Percentiles rank a stretch among this genome's conserved stretches.
These are phyloP conservation scores for Athelia sp. DNA, from an alignment of 1,284 basidiomycete species.

Conservation along the genomic window DNA sequence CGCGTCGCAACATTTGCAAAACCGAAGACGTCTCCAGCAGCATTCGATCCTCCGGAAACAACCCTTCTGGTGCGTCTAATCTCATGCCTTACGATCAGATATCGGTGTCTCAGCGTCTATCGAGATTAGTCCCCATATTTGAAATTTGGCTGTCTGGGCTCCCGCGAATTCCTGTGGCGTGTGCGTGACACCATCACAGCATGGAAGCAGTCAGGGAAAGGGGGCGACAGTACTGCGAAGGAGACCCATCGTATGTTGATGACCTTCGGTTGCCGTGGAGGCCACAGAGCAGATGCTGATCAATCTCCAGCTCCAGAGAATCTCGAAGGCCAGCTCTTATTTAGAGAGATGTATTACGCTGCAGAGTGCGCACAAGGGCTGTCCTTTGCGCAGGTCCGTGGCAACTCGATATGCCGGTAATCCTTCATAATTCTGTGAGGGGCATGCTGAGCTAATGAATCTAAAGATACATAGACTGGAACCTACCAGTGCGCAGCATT, in stretches of 20 bases:
- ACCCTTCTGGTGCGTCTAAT: no score
- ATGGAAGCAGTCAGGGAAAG: constrained; percentile 10
- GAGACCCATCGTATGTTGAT: no score
- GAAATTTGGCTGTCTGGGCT: constrained; percentile 45
- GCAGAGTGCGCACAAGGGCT: constrained; percentile 11
- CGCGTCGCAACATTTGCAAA: constrained; percentile 42
- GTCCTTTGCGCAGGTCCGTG: constrained; percentile 18
- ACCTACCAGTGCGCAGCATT: constrained; percentile 14
- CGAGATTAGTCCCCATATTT: constrained; percentile 5
- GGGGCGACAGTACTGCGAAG: no score
- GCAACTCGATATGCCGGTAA: constrained; percentile 19
- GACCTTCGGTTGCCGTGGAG: no score
- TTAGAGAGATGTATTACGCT: constrained; percentile 14
- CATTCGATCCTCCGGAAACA: constrained; percentile 27
- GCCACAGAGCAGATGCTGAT: no score
- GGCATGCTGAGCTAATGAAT: not conserved
- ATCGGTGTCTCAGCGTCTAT: no score
- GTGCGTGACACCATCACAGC: constrained; percentile 25
- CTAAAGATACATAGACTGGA: constrained; percentile 15
- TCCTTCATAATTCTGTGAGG: constrained; percentile 8
- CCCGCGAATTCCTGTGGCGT: constrained; percentile 32
- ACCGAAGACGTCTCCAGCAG: constrained; percentile 37
- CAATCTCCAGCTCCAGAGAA: constrained; percentile 10
- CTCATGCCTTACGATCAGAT: no score
- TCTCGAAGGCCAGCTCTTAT: constrained; percentile 14